A percentile compares a stretch with the other conserved stretches of the same genome.
These are phyloP conservation scores for Davidsoniella virescens DNA, from an alignment of 2,329 filamentous ascomycete species.

Conservation along the genomic window DNA sequence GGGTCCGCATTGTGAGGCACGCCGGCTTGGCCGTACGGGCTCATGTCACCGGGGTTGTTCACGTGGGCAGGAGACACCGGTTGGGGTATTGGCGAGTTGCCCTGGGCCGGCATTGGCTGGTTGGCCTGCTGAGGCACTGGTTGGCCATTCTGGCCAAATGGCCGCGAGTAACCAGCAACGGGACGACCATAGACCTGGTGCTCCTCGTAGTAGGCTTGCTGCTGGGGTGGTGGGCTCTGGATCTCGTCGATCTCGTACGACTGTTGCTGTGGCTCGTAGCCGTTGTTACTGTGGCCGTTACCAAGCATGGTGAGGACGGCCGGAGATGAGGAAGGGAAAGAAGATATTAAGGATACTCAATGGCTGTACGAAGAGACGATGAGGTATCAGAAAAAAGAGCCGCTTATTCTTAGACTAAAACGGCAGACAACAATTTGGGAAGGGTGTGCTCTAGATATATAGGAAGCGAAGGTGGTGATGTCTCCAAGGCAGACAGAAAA, in stretches of 20 bases:
- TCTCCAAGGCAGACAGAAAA: neutral
- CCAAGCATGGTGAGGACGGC: conserved; percentile 21
- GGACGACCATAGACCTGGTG: conserved; percentile 16
- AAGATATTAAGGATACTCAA: neutral
- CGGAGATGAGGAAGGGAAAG: neutral
- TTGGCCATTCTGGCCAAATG: conserved; percentile 10
- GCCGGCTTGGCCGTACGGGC: conserved; percentile 9
- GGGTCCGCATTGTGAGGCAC: conserved; percentile 5
- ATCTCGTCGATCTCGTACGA: conserved; percentile 14
- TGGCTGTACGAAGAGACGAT: neutral
- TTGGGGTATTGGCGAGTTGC: conserved; percentile 14
- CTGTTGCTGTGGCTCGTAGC: conserved; percentile 16
- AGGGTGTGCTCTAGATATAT: neutral
- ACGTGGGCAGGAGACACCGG: conserved; percentile 4
- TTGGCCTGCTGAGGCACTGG: conserved; percentile 14
- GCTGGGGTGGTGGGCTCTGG: conserved; percentile 9
- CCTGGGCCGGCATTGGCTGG: conserved; percentile 16
- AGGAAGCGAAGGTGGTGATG: neutral
- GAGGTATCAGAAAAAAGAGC: neutral
- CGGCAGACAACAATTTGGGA: neutral
- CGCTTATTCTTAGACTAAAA: neutral
- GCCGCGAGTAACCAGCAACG: conserved; percentile 17
- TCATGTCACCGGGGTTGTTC: conserved; percentile 10
- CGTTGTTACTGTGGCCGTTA: conserved; percentile 20
- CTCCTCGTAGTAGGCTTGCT: conserved; percentile 18